A percentile compares a stretch with the other conserved stretches of the same genome.
Conservation (phyloP, 306 rosid genomes). For the Albizia julibrissin region DNA sequence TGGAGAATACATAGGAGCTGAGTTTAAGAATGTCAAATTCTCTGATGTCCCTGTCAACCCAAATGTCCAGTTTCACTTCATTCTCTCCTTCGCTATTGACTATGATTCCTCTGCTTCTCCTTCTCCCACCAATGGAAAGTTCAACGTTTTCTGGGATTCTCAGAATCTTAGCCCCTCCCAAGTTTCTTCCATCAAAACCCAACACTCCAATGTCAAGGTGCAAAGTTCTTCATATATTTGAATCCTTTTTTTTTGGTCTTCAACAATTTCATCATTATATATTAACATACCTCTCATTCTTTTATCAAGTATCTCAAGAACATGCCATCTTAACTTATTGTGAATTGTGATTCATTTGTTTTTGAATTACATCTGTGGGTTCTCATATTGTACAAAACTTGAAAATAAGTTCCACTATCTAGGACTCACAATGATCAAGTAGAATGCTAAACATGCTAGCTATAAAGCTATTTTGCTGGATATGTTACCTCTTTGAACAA, state of each 20-base stretch:
- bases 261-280: neutral
- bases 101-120: conserved; percentile 59
- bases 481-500: neutral
- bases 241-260: neutral
- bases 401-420: neutral
- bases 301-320: neutral
- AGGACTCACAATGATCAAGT: neutral
- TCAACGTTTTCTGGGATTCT: conserved; percentile 71
- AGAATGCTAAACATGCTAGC: neutral
- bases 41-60: conserved; percentile 70
- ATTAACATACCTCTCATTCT: neutral
- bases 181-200: conserved; percentile 56
- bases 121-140: conserved; percentile 68
- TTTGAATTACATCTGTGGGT: too few species aligned
- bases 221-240: neutral
- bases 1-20: conserved; percentile 82
- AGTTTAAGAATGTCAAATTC: conserved; percentile 61
- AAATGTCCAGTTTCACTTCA: conserved; percentile 66
- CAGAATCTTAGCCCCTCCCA: conserved; percentile 65
- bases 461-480: neutral
- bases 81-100: conserved; percentile 79
- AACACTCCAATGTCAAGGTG: conserved; percentile 64
- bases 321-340: neutral
- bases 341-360: neutral
- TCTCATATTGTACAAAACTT: neutral